Evolutionary conservation across 257 asterid genomes (phyloP), one percentile per base, ranked within the genome.

Genomic region (Scutellaria barbata): DNA sequence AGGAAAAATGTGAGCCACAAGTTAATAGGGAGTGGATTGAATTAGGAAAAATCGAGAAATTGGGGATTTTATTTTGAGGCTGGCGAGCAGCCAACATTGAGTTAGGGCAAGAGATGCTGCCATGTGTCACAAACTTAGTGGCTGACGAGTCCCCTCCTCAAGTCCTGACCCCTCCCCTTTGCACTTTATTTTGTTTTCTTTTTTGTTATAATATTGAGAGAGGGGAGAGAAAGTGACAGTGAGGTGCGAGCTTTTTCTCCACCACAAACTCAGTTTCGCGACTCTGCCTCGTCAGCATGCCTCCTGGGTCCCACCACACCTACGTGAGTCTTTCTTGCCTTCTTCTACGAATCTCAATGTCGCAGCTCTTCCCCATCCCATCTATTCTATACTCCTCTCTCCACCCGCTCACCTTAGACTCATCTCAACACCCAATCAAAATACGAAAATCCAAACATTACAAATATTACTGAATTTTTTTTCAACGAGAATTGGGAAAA

Each of bases 1-100:
- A 42, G 76, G 80, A 83, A 82, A 83, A 89, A 72, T 69, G 69
- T 82, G 86, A 92, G 96, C 98, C 98, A 92, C 96, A 63, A 89
- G 76, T 69, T 76, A 69, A 78, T 77, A 74, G 35, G n/a, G n/a
- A 2, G 57, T 63, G 78, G 80, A 71, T 69, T 68, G 52, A 56
- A 62, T 59, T 33, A 14, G 6, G 35, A 58, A 74, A 72, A 70
- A 76, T 56, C 5, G 6, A 37, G 20, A 60, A 85, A 75, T 68
- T 47, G 41, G 73, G 76, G 66, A 63, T 48, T 53, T 74, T 72
- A 68, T 81, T 77, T 82, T 87, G 93, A 89, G 97, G 96, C 96
- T 77, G 81, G 75, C 67, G 76, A 74, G 67, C 66, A 16, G 76
- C 74, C 75, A 72, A 71, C 80, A 59, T 40, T 48, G 56, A 13